Base-by-base conservation (phyloP, 345 rosid genomes). In the Gossypium anomalum region DNA sequence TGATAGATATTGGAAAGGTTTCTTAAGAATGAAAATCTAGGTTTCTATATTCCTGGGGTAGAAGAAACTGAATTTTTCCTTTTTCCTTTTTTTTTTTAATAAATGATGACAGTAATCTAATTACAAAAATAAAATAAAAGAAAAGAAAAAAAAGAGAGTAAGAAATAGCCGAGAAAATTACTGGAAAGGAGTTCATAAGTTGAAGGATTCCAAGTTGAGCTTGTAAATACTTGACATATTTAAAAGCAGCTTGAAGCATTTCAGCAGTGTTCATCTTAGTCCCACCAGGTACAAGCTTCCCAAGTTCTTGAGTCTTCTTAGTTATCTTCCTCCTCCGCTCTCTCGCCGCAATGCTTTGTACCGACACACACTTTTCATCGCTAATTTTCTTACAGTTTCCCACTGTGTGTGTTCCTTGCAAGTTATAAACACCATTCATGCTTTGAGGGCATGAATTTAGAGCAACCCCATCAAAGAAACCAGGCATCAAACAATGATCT, bases 201-300 rank as follows among this genome's bases (percentile, higher is more conserved):
- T 75, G 29, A 44, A 75, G 72, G 14, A 75, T 43, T 8, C 78
- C 81, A 66, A 86, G 77, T 80, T 95, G 99, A 60, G 93, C 89
- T 74, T 90, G 88, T 85, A 95, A 76, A 79, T 85, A 93, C 88
- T 83, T 86, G 72, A 95, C 92, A 34, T 93, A 91, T 67, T 87
- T 93, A 55, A 78, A 84, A 45, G 97, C 98, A 29, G 98, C 82
- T 75, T 90, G 91, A 51, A 95, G 80, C 99, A 95, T 95, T 65
- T 91, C 93, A 19, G 99, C 94, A 0, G 99, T 93, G 84, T 89
- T 92, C 87, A 91, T 92, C 79, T 88, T 94, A 14, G 81, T 82
- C 17, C 94, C 98, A n/a, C 94, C 98, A 1, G 98, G 98, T 58
- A 93, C 86, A 65, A 93, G 89, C 85, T 87, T 91, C 41, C 92